Evolutionary conservation across 345 rosid species (phyloP), one percentile per base, ranked within the genome.

Genomic region (Eucalyptus rudis): DNA sequence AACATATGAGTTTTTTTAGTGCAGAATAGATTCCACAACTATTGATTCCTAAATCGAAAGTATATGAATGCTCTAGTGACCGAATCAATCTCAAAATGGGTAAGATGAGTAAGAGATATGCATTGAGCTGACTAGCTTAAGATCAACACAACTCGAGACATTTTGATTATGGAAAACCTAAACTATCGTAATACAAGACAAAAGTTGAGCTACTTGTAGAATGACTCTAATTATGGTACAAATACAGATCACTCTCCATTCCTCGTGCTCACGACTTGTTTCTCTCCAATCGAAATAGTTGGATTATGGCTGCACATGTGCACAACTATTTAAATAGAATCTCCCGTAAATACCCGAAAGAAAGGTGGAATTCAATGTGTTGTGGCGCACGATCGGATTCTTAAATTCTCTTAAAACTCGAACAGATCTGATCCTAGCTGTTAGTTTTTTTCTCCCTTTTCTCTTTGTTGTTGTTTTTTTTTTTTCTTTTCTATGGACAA

Each of bases 1-100:
- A 52, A 52, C 58, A 19, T 19, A 20, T 25, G 71, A 62, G 71
- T 6, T 29, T 12, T n/a, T 64, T 64, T 64, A n/a, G 19, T 29
- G 9, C 1, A 31, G 0, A 2, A 66, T 3, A 31, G 0, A 66
- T 31, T 4, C 20, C 22, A 31, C 3, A 3, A 27, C 1, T 27
- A 12, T 27, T 1, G 3, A 62, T 62, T 62, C 31, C 1, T 3
- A 2, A 31, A 66, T 66, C 2, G 9, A 66, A 66, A 66, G 40
- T 66, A 66, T 66, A 16, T 14, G 2, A 31, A 16, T 15, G 22
- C 43, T 68, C 43, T 16, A 16, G 12, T 17, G 13, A 68, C 7
- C 3, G 2, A 31, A 68, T 31, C 80, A 68, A 68, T 68, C 11
- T 68, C 43, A 3, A 31, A 31, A 68, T 10, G 6, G 11, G 43